phyloP scores from a whole-genome alignment of 176 grass and related monocot species.

The Oryza coarctata region DNA sequence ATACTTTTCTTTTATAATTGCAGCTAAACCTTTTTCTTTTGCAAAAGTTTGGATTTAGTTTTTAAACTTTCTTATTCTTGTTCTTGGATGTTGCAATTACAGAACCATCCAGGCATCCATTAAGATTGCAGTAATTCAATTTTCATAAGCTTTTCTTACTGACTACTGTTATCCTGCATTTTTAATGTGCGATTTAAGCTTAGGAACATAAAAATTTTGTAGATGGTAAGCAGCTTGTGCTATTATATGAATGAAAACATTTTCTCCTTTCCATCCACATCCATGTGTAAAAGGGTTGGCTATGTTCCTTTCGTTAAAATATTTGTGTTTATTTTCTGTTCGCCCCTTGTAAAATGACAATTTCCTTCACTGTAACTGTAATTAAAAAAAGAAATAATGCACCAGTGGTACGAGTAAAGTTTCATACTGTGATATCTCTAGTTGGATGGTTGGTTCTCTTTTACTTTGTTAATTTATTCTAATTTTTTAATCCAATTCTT shows the following conservation, averaged over 20 bases:
- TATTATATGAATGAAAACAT: not conserved
- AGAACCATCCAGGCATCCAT: not conserved
- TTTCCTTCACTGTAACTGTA: not conserved
- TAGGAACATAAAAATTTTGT: not conserved
- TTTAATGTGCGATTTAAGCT: conserved; percentile 17
- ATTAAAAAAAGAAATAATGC: not conserved
- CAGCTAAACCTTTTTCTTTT: not conserved
- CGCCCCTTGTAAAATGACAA: not conserved
- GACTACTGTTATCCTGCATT: not conserved
- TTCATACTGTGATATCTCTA: not conserved
- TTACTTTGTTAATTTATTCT: not conserved
- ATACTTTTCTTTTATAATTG: conserved; percentile 6
- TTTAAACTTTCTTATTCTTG: not conserved
- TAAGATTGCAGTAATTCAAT: not conserved
- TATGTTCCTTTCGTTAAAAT: not conserved
- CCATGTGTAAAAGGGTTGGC: not conserved
- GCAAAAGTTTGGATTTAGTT: not conserved
- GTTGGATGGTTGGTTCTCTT: not conserved
- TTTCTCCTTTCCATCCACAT: not conserved
- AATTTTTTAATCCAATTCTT: conserved; percentile 23
- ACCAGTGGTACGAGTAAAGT: not conserved
- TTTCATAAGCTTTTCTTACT: not conserved
- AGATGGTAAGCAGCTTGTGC: not conserved
- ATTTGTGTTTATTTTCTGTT: not conserved
- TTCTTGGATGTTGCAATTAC: not conserved